Conservation (phyloP, 192 early-diverging fungal genomes). For the Linnemannia exigua region DNA sequence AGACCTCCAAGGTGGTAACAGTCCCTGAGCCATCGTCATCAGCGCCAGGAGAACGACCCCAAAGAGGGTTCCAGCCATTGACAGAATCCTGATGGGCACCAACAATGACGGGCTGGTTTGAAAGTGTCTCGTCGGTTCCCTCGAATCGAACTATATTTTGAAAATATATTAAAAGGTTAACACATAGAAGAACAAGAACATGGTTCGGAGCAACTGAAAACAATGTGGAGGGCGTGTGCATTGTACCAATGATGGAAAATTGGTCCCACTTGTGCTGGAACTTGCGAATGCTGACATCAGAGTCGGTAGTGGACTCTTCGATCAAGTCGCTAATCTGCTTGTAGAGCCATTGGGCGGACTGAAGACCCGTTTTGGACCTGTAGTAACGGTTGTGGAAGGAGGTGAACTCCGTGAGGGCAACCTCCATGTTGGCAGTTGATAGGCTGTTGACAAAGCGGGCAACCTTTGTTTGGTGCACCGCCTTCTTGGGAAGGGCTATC, state of each 20-base stretch:
- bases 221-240: too few relatives aligned
- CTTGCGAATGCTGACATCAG: conserved; percentile 76
- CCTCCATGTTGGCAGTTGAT: conserved; percentile 75
- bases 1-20: conserved; percentile 90
- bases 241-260: conserved; percentile 74
- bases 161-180: background rate
- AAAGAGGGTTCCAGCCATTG: conserved; percentile 86
- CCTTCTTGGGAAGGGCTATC: conserved; percentile 65
- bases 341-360: conserved; percentile 81
- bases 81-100: conserved; percentile 94
- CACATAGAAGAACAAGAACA: background rate
- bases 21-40: conserved; percentile 95
- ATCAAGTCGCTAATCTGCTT: conserved; percentile 67
- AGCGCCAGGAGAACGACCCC: conserved; percentile 79
- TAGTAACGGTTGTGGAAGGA: conserved; percentile 93
- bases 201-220: too few relatives aligned
- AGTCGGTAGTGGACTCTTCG: conserved; percentile 23
- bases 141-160: conserved; percentile 79
- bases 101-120: conserved; percentile 81
- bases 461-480: conserved; percentile 73
- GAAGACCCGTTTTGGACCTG: conserved; percentile 74
- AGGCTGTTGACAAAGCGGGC: conserved; percentile 70
- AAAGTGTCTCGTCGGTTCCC: conserved; percentile 60
- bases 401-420: conserved; percentile 82
- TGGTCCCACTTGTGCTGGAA: conserved; percentile 90